Conservation (phyloP, 345 rosid genomes). For the Leavenworthia alabamica region DNA sequence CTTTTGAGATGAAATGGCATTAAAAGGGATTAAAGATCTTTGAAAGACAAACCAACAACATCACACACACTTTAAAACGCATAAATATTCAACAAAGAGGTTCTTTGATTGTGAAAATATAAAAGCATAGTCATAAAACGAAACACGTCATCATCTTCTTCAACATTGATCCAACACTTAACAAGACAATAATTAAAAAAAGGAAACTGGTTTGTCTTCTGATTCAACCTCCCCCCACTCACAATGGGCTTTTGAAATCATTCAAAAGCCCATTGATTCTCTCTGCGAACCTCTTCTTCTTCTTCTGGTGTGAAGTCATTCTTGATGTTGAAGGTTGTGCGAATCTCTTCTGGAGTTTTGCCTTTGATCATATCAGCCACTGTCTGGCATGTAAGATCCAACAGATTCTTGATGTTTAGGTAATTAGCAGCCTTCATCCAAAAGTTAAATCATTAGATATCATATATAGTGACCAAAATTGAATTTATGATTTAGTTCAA, state of each 20-base stretch:
- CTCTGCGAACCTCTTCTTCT: slow-evolving; percentile 53
- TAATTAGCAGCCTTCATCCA: slow-evolving; percentile 55
- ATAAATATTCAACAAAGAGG: slow-evolving; percentile 17
- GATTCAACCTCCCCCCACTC: neutral
- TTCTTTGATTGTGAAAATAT: neutral
- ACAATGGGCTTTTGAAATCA: slow-evolving; percentile 8
- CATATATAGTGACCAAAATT: too few relatives aligned
- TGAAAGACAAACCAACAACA: slow-evolving; percentile 14
- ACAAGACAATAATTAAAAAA: neutral
- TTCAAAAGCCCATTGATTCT: slow-evolving; percentile 70
- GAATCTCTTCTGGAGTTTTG: slow-evolving; percentile 56
- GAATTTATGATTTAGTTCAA: too few relatives aligned
- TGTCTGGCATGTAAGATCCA: slow-evolving; percentile 55
- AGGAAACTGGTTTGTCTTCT: neutral
- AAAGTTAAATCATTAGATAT: too few relatives aligned
- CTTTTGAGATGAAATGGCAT: neutral
- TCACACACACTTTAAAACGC: neutral
- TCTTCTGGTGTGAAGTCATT: slow-evolving; percentile 51
- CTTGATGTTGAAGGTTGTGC: slow-evolving; percentile 51
- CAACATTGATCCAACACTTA: slow-evolving; percentile 9
- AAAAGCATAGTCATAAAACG: slow-evolving; percentile 15
- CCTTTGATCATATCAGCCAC: slow-evolving; percentile 73
- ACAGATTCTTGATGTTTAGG: slow-evolving; percentile 43
- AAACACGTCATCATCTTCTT: slow-evolving; percentile 5
- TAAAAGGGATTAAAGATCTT: neutral